A percentile compares a stretch with the other conserved stretches of the same genome.
Evolutionary conservation across 495 filamentous ascomycete genomes (phyloP).

Genomic region (Elasticomyces elasticus): DNA sequence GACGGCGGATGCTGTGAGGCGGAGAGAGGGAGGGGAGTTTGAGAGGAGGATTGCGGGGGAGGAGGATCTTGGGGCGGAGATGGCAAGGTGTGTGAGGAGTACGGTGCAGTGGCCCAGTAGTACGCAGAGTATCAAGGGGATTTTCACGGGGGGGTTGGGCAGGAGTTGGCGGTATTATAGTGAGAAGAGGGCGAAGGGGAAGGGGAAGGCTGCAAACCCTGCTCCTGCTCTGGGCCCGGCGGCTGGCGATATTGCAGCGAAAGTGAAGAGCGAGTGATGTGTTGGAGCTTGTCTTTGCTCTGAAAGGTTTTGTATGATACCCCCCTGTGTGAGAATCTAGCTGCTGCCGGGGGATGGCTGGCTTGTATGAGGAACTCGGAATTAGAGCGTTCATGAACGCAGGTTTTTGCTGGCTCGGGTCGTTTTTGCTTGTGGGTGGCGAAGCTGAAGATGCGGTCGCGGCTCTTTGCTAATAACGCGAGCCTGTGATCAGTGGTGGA

Average conservation of each 20-base stretch:
- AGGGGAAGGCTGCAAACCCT: constrained; percentile 41
- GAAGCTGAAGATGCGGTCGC: too few relatives aligned
- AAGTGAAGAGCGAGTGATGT: neutral
- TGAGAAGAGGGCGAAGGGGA: constrained; percentile 79
- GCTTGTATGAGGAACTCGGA: neutral
- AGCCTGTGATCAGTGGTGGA: too few relatives aligned
- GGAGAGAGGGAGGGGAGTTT: constrained; percentile 60
- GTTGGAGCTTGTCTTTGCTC: too few relatives aligned
- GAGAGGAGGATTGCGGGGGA: constrained; percentile 74
- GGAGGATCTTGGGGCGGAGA: constrained; percentile 53
- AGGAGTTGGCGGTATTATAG: constrained; percentile 63
- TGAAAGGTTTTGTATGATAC: too few relatives aligned
- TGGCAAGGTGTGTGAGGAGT: constrained; percentile 64
- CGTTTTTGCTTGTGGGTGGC: too few relatives aligned
- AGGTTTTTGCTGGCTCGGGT: too few relatives aligned
- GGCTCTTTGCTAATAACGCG: too few relatives aligned
- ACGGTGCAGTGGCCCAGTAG: constrained; percentile 88
- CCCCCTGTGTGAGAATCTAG: too few relatives aligned
- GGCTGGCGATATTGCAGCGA: neutral
- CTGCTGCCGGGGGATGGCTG: too few relatives aligned
- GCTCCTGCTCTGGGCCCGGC: too few relatives aligned
- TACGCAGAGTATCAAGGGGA: constrained; percentile 70
- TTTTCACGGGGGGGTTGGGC: constrained; percentile 61
- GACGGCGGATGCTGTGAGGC: constrained; percentile 53
- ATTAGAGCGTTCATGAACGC: too few relatives aligned